phyloP scores from a whole-genome alignment of 495 filamentous ascomycete genomes.

The Podospora comata region DNA sequence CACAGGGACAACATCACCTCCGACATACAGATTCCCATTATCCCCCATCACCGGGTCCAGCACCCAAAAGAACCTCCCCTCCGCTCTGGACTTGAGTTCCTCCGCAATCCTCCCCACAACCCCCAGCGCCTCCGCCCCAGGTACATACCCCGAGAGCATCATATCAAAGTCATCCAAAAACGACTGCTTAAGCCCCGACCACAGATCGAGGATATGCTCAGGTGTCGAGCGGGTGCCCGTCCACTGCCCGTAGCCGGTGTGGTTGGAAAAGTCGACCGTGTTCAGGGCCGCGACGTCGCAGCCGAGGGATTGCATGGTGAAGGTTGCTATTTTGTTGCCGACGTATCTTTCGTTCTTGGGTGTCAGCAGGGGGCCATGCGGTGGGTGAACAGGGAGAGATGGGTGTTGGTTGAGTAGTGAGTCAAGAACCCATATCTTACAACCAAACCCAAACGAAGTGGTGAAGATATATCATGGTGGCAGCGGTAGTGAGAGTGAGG shows the following conservation, averaged over 20 bases:
- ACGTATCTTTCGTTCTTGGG: constrained; percentile 65
- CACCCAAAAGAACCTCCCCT: constrained; percentile 93
- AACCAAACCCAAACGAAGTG: not conserved
- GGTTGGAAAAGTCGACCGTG: constrained; percentile 96
- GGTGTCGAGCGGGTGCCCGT: constrained; percentile 79
- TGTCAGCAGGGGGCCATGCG: not conserved
- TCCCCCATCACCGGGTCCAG: constrained; percentile 98
- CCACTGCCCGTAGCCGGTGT: constrained; percentile 83
- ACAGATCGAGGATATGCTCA: constrained; percentile 78
- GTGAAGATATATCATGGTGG: not conserved
- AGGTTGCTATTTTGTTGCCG: constrained; percentile 91
- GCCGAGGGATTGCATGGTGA: constrained; percentile 86
- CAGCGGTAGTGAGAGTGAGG: not conserved
- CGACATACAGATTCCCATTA: constrained; percentile 85
- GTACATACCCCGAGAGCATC: constrained; percentile 89
- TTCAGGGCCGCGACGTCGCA: constrained; percentile 92
- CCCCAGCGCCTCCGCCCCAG: constrained; percentile 76
- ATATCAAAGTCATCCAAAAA: constrained; percentile 84
- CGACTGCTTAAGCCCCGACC: constrained; percentile 76
- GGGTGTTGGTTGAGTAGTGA: not conserved
- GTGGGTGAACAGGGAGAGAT: not conserved
- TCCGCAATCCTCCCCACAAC: constrained; percentile 78
- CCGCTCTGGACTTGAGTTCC: constrained; percentile 62
- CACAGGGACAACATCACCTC: constrained; percentile 82
- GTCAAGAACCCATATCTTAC: no score